phyloP scores from a whole-genome alignment of 192 early-diverging fungal species.

The Linnemannia hyalina region DNA sequence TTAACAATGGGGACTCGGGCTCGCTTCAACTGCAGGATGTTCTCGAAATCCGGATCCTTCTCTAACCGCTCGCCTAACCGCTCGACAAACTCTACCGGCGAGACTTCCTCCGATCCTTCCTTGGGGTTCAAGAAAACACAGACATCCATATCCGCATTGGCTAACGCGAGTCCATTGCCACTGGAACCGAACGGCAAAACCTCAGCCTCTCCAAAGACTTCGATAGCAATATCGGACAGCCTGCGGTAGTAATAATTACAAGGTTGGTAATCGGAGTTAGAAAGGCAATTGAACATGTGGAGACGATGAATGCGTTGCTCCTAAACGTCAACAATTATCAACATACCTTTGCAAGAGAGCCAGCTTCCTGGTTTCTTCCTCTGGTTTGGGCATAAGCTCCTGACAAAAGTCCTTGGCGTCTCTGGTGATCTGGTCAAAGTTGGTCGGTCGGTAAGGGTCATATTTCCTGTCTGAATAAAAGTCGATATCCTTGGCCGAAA shows the following conservation, averaged over 20 bases:
- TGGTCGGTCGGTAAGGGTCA: slow-evolving; percentile 47
- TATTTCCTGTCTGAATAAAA: slow-evolving; percentile 52
- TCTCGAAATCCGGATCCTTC: slow-evolving; percentile 41
- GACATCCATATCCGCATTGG: slow-evolving; percentile 53
- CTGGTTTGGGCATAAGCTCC: slow-evolving; percentile 37
- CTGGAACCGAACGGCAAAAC: slow-evolving; percentile 47
- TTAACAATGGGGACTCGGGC: slow-evolving; percentile 55
- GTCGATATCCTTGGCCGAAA: slow-evolving; percentile 50
- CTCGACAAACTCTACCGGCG: slow-evolving; percentile 54
- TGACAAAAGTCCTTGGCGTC: slow-evolving; percentile 36
- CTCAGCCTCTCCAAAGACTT: slow-evolving; percentile 48
- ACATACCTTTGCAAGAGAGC: slow-evolving; percentile 28
- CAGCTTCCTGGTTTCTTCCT: slow-evolving; percentile 44
- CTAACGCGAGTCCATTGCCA: slow-evolving; percentile 45
- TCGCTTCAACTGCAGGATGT: slow-evolving; percentile 42
- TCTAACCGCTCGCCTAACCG: slow-evolving; percentile 51
- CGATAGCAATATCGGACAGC: slow-evolving; percentile 36
- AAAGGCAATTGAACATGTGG: not conserved
- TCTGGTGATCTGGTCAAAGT: slow-evolving; percentile 31
- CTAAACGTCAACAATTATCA: not conserved
- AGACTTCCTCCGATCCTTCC: slow-evolving; percentile 30
- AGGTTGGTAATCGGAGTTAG: not conserved
- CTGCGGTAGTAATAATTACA: not conserved
- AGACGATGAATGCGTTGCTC: not conserved
- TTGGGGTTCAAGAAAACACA: slow-evolving; percentile 44